Evolutionary conservation across 2,329 filamentous ascomycete genomes (phyloP).

Genomic region (Sclerotinia minor): DNA sequence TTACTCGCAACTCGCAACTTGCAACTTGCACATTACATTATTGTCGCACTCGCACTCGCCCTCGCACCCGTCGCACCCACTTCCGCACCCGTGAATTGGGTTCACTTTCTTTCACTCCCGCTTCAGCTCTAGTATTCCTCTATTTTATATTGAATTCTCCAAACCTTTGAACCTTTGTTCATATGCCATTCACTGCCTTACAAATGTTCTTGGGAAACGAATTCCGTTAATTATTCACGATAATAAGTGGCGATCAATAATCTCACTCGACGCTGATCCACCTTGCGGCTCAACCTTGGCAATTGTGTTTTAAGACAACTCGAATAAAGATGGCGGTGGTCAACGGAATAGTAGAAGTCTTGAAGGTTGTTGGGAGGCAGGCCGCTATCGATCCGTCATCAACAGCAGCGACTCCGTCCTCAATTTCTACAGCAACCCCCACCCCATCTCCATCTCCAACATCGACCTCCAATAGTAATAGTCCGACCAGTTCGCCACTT

Average conservation of each 20-base stretch:
- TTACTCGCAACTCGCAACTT: background rate
- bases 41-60: background rate
- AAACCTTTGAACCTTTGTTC: background rate
- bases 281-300: background rate
- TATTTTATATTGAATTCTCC: background rate
- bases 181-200: background rate
- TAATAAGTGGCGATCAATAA: constrained; percentile 13
- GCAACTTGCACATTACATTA: too few relatives aligned
- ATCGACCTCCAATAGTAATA: constrained; percentile 33
- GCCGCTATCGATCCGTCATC: constrained; percentile 14
- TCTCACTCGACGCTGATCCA: background rate
- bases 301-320: background rate
- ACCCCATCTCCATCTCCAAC: constrained; percentile 24
- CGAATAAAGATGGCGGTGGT: constrained; percentile 33
- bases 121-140: background rate
- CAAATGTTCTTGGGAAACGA: constrained; percentile 9
- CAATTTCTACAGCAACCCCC: constrained; percentile 23
- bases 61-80: background rate
- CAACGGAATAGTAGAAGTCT: constrained; percentile 36
- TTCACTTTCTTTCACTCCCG: background rate
- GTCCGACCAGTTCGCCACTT: constrained; percentile 68
- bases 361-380: constrained; percentile 35
- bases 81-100: constrained; percentile 3
- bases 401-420: constrained; percentile 23
- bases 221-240: constrained; percentile 20